These are phyloP conservation scores for Podospora tetraspora DNA, from an alignment of 495 filamentous ascomycete genomes.

Conservation along the genomic window DNA sequence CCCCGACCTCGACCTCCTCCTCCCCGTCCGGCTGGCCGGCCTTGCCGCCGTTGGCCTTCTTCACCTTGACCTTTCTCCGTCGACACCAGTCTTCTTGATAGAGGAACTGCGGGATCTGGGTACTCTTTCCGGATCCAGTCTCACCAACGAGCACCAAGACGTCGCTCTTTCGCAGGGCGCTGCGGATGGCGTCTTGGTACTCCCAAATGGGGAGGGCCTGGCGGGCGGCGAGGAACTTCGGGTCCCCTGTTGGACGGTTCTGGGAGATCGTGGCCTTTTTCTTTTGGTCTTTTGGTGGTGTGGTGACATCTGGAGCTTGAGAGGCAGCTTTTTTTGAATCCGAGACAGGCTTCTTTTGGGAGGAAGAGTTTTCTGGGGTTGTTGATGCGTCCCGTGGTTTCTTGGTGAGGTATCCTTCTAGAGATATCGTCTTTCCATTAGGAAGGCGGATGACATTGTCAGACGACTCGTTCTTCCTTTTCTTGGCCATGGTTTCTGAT, in stretches of 20 bases:
- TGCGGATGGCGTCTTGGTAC: conserved; percentile 63
- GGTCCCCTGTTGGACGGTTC: conserved; percentile 22
- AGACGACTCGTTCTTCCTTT: conserved; percentile 17
- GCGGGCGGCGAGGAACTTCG: conserved; percentile 34
- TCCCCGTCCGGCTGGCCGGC: conserved; percentile 20
- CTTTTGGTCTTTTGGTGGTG: not conserved
- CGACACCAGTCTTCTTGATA: conserved; percentile 74
- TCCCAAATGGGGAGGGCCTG: conserved; percentile 76
- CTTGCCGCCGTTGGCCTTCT: conserved; percentile 26
- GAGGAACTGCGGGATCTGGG: conserved; percentile 91
- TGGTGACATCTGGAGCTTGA: not conserved
- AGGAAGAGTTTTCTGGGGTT: not conserved
- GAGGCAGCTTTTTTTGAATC: not conserved
- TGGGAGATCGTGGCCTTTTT: not conserved
- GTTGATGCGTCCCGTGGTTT: conserved; percentile 23
- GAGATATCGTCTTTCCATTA: conserved; percentile 35
- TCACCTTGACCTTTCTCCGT: conserved; percentile 47
- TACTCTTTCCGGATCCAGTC: conserved; percentile 95
- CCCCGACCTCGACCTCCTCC: conserved; percentile 58
- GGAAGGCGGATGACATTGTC: conserved; percentile 28
- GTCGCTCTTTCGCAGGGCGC: conserved; percentile 59
- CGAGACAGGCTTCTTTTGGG: not conserved
- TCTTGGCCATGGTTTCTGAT: conserved; percentile 21
- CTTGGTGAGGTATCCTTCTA: conserved; percentile 39
- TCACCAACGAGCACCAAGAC: conserved; percentile 85